Evolutionary conservation across 768 basidiomycete genomes (phyloP).

Genomic region (Neoboletus subvelutipes): DNA sequence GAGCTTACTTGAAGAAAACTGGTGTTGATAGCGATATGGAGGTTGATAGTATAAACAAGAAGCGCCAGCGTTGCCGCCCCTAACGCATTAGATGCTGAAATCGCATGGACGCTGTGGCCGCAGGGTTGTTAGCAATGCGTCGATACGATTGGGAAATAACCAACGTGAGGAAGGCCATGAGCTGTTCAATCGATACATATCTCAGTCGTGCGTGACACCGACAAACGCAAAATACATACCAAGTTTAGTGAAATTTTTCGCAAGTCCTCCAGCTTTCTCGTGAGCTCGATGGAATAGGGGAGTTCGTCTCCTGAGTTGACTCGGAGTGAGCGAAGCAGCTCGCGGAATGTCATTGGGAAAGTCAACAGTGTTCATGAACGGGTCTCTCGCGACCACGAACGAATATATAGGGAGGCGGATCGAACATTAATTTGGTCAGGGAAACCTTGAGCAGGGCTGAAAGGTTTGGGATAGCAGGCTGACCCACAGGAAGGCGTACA

Average conservation of each 20-base stretch:
- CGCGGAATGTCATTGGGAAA: conserved; percentile 10
- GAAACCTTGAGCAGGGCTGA: background rate
- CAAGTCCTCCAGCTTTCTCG: conserved; percentile 21
- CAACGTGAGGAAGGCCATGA: conserved; percentile 29
- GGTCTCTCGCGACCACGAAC: background rate
- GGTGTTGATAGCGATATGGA: conserved; percentile 22
- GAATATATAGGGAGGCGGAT: conserved; percentile 10
- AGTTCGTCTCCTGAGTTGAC: background rate
- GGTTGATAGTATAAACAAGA: conserved; percentile 31
- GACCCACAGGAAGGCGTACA: background rate
- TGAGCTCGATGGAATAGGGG: conserved; percentile 12
- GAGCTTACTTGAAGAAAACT: conserved; percentile 19
- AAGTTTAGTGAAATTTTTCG: conserved; percentile 25
- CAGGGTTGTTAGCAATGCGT: background rate
- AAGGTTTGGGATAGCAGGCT: background rate
- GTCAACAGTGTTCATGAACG: background rate
- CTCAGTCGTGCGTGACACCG: background rate
- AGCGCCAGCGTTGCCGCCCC: conserved; percentile 25
- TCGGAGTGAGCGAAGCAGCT: background rate
- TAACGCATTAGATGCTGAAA: conserved; percentile 20
- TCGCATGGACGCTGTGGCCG: conserved; percentile 19
- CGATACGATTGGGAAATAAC: background rate
- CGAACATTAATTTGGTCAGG: background rate
- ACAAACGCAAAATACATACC: conserved; percentile 5
- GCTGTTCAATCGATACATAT: conserved; percentile 11